Base-by-base conservation (phyloP, 306 rosid genomes). In the Acacia crassicarpa region DNA sequence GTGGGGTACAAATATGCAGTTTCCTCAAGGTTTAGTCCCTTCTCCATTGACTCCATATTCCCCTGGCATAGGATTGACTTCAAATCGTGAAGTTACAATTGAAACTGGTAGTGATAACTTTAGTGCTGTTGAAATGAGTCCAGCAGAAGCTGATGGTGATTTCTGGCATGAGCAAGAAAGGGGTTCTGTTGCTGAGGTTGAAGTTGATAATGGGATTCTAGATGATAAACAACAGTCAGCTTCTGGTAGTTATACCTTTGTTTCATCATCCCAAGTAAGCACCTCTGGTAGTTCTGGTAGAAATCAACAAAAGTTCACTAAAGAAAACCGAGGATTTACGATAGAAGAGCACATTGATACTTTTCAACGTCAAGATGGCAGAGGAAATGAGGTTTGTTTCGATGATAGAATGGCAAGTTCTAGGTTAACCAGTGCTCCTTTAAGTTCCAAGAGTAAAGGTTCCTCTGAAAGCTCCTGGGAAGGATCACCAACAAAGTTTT, bases 391-490 rank as follows among this genome's bases (percentile, higher is more conserved):
- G 45, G 85, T 82, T 38, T 84, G 77, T 82, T 82, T 79, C 67
- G 95, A 91, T 78, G 91, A 91, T 62, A 85, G 86, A 80, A 67
- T 75, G 16, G 44, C 77, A 53, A 82, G 83, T 80, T 83, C 75
- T 38, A 85, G 87, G 86, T 62, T 85, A 78, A 74, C 88, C 25
- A 82, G 67, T 59, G 72, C 81, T 12, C 78, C 86, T 80, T 58
- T 88, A 70, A 88, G 89, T 76, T 82, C 74, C 78, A 86, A 84
- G 80, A 88, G 90, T 86, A 91, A 84, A 83, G 86, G 85, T 40
- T 78, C 94, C 66, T 84, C 90, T 8, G 95, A 90, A 88, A 91
- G 90, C 89, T 91, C 95, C 67, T 88, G 92, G 95, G 97, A 93
- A 74, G 95, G 92, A 70, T 86, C 90, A 63, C 83, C 91, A 3